Base-by-base conservation (phyloP, 345 rosid species). In the Citrus unshiu region DNA sequence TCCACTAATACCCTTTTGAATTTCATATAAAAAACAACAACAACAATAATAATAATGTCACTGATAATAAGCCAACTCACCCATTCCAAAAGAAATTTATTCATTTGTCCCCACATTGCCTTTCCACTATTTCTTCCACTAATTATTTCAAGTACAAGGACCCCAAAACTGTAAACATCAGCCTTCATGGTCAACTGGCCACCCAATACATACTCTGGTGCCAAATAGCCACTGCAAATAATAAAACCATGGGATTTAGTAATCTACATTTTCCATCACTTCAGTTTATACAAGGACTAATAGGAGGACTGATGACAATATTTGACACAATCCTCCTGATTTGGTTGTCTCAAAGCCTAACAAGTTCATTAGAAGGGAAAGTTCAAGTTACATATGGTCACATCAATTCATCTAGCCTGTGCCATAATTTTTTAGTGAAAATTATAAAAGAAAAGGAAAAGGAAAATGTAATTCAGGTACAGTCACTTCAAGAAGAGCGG, bases 151-250 rank as follows among this genome's bases (percentile, higher is more conserved):
- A 92, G 90, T 40, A 90, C 40, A 56, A 90, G 89, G 39, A 92
- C 81, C 21, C 96, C 96, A 9, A 89, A 92, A 77, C 96, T 92
- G 79, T 89, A 92, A 24, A 92, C 91, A 78, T 92, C 96, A 56
- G 96, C 96, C 81, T 90, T 92, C 88, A 77, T 51, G 39, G 96
- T 92, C 61, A 92, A 72, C 82, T 88, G 93, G 70, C 96, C 96
- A 60, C 91, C 96, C 68, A 88, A 69, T 37, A 92, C 91, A 46
- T 92, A 92, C 77, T 92, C 96, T 19, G 96, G 96, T 27, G 93
- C 96, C 84, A 92, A 89, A 77, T 92, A 92, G 72, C 96, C 96
- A 63, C 96, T 92, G 87, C 76, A 85, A 24, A 74, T 21, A 81
- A 80, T 49, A 76, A 35, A 56, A 85, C 4, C 34, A 63, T 14